Conservation (phyloP, 2,329 filamentous ascomycete species). For the Pseudonectria foliicola region DNA sequence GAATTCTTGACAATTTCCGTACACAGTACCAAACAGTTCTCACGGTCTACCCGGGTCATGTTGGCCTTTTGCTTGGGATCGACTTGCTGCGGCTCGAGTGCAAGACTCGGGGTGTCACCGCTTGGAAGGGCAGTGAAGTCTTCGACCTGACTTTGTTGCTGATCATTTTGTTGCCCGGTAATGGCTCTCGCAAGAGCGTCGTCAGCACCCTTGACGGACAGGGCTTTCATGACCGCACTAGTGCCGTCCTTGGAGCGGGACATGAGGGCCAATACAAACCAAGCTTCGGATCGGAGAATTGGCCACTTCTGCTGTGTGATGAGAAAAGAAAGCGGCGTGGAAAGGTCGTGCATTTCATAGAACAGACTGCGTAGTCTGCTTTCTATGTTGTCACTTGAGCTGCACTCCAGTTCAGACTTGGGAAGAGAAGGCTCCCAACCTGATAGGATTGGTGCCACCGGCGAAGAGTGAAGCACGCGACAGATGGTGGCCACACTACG, state of each 20-base stretch:
- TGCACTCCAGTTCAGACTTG: conserved; percentile 2
- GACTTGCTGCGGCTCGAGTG: conserved; percentile 40
- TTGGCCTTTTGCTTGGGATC: conserved; percentile 36
- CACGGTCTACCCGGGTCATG: conserved; percentile 47
- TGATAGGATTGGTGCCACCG: conserved; percentile 23
- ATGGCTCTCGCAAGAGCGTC: conserved; percentile 40
- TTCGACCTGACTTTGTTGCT: conserved; percentile 15
- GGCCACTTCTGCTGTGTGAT: conserved; percentile 53
- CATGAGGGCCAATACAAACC: conserved; percentile 58
- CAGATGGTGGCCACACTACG: conserved; percentile 47
- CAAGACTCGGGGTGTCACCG: conserved; percentile 21
- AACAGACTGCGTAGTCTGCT: conserved; percentile 28
- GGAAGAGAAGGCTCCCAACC: conserved; percentile 27
- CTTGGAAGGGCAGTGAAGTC: conserved; percentile 5
- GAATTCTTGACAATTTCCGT: conserved; percentile 45
- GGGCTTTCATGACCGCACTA: conserved; percentile 33
- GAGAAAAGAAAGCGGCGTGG: conserved; percentile 41
- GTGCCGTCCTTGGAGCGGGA: conserved; percentile 44
- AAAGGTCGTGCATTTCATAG: conserved; percentile 39
- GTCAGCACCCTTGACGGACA: conserved; percentile 37
- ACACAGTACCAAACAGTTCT: conserved; percentile 55
- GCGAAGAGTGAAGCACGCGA: conserved; percentile 44
- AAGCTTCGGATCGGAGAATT: conserved; percentile 50
- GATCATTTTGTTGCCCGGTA: conserved; percentile 32
- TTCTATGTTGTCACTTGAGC: conserved; percentile 9